Evolutionary conservation across 148 eudicot genomes (phyloP).

Genomic region (Chenopodium formosanum): DNA sequence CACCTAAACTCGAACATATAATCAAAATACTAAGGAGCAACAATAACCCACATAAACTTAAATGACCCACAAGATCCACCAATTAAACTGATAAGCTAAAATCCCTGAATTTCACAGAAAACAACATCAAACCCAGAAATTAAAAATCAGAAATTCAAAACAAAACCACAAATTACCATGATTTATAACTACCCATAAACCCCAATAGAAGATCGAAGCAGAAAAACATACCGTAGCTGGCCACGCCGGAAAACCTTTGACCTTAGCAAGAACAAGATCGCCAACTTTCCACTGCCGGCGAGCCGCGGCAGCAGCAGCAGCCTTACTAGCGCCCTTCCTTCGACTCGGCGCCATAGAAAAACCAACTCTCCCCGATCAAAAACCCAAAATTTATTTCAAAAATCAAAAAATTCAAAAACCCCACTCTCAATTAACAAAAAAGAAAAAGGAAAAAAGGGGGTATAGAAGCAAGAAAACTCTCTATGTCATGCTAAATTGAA

Average conservation of each 20-base stretch:
- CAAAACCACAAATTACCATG: neutral
- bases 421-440: neutral
- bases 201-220: neutral
- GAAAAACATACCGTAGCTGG: constrained; percentile 75
- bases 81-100: neutral
- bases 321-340: constrained; percentile 63
- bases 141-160: neutral
- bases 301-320: constrained; percentile 80
- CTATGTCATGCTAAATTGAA: neutral
- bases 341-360: constrained; percentile 72
- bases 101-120: neutral
- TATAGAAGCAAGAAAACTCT: no score
- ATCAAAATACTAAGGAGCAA: neutral
- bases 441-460: neutral
- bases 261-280: constrained; percentile 97
- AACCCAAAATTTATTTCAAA: neutral
- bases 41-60: neutral
- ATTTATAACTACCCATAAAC: neutral
- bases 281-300: constrained; percentile 81
- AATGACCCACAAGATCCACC: neutral
- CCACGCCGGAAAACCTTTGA: constrained; percentile 98
- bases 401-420: neutral
- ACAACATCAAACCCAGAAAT: neutral
- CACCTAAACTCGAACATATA: neutral
- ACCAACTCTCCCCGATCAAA: neutral